Base-by-base conservation (phyloP, 2,329 filamentous ascomycete species). In the Fusarium anguioides region DNA sequence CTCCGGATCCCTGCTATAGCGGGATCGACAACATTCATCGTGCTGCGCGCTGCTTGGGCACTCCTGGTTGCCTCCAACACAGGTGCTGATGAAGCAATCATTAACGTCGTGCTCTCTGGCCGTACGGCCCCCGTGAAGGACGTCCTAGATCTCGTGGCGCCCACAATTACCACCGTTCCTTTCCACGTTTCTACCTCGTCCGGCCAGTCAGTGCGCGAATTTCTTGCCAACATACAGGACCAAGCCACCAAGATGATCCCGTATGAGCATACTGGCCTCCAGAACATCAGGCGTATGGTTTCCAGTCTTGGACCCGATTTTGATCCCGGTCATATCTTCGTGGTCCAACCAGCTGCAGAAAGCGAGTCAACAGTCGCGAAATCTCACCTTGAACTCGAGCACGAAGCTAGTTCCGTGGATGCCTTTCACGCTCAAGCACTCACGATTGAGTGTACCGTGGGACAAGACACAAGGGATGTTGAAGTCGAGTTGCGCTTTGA, bases 31-130 rank as follows among this genome's bases (percentile, higher is more conserved):
- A 39, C 47, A 18, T 48, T 17, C 15, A 29, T 50, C 40, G 35
- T 50, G 35, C 35, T 50, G 10, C 47, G 47, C 18, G 47, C 47
- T 50, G 47, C 47, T 40, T 50, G 47, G 47, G 47, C 47, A 29
- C 35, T 50, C 14, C 24, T 50, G 18, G 47, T 50, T 21, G 47
- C 47, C 18, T 39, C 47, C 18, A 40, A 50, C 18, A 50, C 35
- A 21, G 47, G 35, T 23, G 10, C 35, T 20, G 35, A 39, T 21
- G n/a, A 50, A 39, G 47, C 47, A 18, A 24, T 29, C 24, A 40
- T 39, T 6, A 50, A 39, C 10, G 47, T 50, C 14, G 47, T 39
- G 10, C 47, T 50, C 35, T 50, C 47, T 12, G 47, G 47, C 35
- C 47, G 47, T 23, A 10, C 35, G 8, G 24, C 35, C 14, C 47